phyloP scores from a whole-genome alignment of 225 moss, liverwort and hornwort species.

The Neckera pumila region DNA sequence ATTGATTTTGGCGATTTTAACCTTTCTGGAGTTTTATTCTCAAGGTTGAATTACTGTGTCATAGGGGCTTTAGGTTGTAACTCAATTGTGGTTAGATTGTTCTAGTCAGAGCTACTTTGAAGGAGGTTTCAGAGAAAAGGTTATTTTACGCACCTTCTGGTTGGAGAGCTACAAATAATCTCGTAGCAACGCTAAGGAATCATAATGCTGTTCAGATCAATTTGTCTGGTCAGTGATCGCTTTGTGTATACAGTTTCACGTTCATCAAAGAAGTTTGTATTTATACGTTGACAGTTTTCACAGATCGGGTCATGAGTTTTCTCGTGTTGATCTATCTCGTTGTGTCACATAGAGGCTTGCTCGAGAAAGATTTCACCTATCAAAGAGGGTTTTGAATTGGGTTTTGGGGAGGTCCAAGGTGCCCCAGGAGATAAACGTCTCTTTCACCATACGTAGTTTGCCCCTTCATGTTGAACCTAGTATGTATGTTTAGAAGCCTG shows the following conservation, averaged over 20 bases:
- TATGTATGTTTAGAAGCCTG: neutral
- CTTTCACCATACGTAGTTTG: neutral
- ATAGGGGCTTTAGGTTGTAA: conserved; percentile 18
- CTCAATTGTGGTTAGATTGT: conserved; percentile 15
- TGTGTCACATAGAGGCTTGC: neutral
- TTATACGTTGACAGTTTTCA: neutral
- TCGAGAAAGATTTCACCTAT: neutral
- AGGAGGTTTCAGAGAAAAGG: conserved; percentile 15
- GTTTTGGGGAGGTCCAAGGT: neutral
- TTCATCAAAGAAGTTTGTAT: conserved; percentile 26
- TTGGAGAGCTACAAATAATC: conserved; percentile 1
- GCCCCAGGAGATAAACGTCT: neutral
- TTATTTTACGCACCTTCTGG: neutral
- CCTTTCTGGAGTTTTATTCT: neutral
- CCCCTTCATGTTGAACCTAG: neutral
- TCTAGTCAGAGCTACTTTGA: neutral
- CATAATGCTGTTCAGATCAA: conserved; percentile 28
- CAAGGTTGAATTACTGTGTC: conserved; percentile 10
- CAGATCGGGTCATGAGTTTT: neutral
- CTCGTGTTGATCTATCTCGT: neutral
- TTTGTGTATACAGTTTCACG: conserved; percentile 34
- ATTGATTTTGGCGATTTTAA: neutral
- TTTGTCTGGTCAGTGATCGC: conserved; percentile 23
- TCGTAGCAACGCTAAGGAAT: neutral
- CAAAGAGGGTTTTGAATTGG: neutral